These are phyloP conservation scores for Closterium sp. DNA, from an alignment of 139 green algal species.

Conservation along the genomic window DNA sequence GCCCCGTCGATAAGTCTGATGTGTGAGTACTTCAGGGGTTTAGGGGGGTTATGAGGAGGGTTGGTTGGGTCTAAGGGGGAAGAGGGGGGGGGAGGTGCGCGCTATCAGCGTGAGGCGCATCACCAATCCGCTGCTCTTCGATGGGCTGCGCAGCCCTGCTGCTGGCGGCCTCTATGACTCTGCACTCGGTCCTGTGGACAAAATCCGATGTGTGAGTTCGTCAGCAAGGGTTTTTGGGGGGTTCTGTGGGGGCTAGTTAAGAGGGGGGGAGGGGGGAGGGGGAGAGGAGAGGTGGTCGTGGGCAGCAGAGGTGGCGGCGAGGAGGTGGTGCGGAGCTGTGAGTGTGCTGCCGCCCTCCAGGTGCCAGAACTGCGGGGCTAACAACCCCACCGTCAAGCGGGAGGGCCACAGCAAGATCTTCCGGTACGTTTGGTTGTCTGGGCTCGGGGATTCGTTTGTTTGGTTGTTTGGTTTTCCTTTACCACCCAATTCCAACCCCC, in stretches of 20 bases:
- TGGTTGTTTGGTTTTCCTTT: no score
- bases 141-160: constrained; percentile 76
- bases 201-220: constrained; percentile 53
- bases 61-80: not conserved
- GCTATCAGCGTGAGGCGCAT: constrained; percentile 83
- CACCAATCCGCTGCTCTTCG: constrained; percentile 77
- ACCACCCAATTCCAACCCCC: no score
- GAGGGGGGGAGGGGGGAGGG: not conserved
- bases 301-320: constrained; percentile 31
- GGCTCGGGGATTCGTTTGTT: no score
- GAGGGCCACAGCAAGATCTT: constrained; percentile 66
- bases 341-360: constrained; percentile 57
- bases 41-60: not conserved
- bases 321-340: constrained; percentile 72
- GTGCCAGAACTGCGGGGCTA: constrained; percentile 82
- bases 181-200: constrained; percentile 81
- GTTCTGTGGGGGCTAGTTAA: not conserved
- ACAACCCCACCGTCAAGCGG: constrained; percentile 59
- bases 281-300: constrained; percentile 10
- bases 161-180: constrained; percentile 85
- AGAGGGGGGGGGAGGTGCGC: constrained; percentile 71
- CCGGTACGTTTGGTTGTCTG: no score
- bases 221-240: not conserved
- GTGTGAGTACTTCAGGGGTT: constrained; percentile 47
- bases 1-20: constrained; percentile 71